Conservation (phyloP, 257 asterid species). For the Solanum chmielewskii region DNA sequence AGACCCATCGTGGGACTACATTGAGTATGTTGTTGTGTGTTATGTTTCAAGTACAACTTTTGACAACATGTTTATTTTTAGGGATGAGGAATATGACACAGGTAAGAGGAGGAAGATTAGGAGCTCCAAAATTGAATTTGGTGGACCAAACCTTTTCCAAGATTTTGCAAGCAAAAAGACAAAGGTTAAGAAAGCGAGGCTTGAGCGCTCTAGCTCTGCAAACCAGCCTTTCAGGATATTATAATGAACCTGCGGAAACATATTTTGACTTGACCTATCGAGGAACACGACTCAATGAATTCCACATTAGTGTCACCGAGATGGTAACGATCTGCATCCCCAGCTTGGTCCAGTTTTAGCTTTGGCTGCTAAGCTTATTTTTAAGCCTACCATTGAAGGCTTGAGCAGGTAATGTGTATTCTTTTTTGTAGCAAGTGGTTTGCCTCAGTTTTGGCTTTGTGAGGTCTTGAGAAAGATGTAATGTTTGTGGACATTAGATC, state of each 20-base stretch:
- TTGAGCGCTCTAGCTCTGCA: conserved; percentile 19
- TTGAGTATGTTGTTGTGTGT: neutral
- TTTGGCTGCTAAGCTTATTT: neutral
- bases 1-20: neutral
- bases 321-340: neutral
- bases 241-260: neutral
- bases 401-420: neutral
- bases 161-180: conserved; percentile 40
- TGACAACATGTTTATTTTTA: conserved; percentile 3
- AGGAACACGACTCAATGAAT: neutral
- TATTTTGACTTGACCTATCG: neutral
- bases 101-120: conserved; percentile 92
- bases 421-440: neutral
- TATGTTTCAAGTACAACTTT: neutral
- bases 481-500: neutral
- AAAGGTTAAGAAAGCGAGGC: conserved; percentile 32
- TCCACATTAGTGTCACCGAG: neutral
- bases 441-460: neutral
- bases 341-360: neutral
- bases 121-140: conserved; percentile 26
- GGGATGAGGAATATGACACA: conserved; percentile 96
- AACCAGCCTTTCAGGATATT: conserved; percentile 62
- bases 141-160: conserved; percentile 75
- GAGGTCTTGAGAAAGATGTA: neutral
- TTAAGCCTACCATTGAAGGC: neutral